Conservation (phyloP, 352 stramenopile species). For the Saprolegnia parasitica region DNA sequence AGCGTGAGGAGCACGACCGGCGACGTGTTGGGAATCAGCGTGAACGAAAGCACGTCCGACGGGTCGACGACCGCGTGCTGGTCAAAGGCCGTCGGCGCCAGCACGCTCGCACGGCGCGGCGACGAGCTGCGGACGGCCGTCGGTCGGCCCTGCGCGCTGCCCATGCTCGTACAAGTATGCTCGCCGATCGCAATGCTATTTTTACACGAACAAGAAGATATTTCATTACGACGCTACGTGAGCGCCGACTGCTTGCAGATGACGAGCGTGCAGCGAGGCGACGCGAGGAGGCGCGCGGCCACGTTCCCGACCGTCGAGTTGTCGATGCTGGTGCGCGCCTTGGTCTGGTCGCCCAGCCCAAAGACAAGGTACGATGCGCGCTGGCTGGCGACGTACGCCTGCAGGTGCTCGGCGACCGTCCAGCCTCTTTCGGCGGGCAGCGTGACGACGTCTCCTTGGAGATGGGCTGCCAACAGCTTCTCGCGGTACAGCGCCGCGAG, state of each 20-base stretch:
- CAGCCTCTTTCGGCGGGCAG: neutral
- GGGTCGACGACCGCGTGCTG: neutral
- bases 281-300: slow-evolving; percentile 4
- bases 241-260: neutral
- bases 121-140: neutral
- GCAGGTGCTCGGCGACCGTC: slow-evolving; percentile 15
- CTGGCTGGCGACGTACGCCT: slow-evolving; percentile 4
- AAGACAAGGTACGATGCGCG: slow-evolving; percentile 15
- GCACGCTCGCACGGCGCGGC: neutral
- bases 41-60: neutral
- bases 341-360: neutral
- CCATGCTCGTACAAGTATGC: neutral
- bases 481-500: neutral
- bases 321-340: neutral
- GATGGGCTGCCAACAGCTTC: neutral
- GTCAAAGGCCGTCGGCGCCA: neutral
- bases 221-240: neutral
- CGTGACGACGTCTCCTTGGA: slow-evolving; percentile 1
- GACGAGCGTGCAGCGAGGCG: slow-evolving; percentile 11
- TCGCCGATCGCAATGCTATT: neutral
- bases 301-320: slow-evolving; percentile 10
- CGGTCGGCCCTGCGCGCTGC: neutral
- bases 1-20: neutral
- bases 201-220: neutral
- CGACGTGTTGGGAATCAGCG: neutral